These are phyloP conservation scores for Suillus americanus DNA, from an alignment of 768 basidiomycete genomes.

Conservation along the genomic window DNA sequence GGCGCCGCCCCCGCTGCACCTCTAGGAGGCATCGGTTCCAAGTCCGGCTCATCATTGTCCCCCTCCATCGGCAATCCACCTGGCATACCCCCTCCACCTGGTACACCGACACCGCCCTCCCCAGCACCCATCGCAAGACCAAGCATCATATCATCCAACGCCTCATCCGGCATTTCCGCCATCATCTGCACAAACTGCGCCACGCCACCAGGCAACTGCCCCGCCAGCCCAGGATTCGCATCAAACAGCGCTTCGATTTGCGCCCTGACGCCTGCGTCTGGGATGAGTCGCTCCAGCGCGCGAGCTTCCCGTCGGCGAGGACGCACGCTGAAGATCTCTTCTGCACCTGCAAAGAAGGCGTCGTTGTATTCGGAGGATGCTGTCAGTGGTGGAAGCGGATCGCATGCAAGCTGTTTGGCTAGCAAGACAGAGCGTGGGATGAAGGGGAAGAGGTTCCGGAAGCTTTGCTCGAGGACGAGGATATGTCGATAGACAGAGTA, in stretches of 20 bases:
- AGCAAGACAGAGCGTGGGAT: slow-evolving; percentile 58
- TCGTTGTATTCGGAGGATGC: slow-evolving; percentile 63
- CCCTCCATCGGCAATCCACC: slow-evolving; percentile 49
- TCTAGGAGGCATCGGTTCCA: not conserved
- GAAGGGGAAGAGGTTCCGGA: slow-evolving; percentile 65
- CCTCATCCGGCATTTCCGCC: slow-evolving; percentile 54
- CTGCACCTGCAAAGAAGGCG: slow-evolving; percentile 69
- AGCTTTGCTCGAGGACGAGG: slow-evolving; percentile 66
- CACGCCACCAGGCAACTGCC: slow-evolving; percentile 65
- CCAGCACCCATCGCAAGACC: slow-evolving; percentile 41
- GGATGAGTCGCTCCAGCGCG: slow-evolving; percentile 53
- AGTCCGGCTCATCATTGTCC: slow-evolving; percentile 12
- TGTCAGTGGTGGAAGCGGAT: slow-evolving; percentile 79
- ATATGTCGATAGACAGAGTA: slow-evolving; percentile 73
- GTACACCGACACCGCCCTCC: slow-evolving; percentile 28
- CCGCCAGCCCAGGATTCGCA: slow-evolving; percentile 52
- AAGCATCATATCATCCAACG: slow-evolving; percentile 60
- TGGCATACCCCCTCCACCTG: slow-evolving; percentile 33
- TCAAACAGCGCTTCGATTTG: slow-evolving; percentile 65
- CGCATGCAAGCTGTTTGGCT: slow-evolving; percentile 67
- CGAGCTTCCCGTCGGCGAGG: slow-evolving; percentile 49
- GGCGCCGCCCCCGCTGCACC: slow-evolving; percentile 12
- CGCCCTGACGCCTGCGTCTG: slow-evolving; percentile 53
- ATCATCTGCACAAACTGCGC: slow-evolving; percentile 60
- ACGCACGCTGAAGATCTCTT: slow-evolving; percentile 44